Conservation (phyloP, 1,284 basidiomycete species). For the Ganoderma leucocontextum region DNA sequence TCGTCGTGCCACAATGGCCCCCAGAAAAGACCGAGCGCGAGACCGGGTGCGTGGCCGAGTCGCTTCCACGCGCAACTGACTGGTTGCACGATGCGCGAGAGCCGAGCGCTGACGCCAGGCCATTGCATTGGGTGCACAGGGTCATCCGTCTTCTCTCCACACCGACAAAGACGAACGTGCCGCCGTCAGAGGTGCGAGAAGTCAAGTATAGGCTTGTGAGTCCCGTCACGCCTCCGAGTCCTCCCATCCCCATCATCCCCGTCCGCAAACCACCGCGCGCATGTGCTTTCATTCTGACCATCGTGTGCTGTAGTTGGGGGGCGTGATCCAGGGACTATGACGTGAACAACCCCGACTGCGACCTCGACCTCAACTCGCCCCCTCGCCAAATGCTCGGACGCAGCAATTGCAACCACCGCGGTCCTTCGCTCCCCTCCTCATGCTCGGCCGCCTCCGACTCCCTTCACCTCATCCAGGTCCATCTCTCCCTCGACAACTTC, state of each 20-base stretch:
- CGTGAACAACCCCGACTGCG: neutral
- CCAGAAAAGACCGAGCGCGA: constrained; percentile 34
- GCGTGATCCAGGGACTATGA: constrained; percentile 31
- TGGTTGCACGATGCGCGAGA: constrained; percentile 17
- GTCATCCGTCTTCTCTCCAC: constrained; percentile 45
- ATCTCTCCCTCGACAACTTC: neutral
- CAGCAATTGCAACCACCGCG: neutral
- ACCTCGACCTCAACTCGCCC: neutral
- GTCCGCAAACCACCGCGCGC: constrained; percentile 10
- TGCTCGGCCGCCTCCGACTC: neutral
- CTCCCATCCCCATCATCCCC: neutral
- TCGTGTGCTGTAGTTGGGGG: constrained; percentile 32
- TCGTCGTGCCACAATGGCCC: constrained; percentile 45
- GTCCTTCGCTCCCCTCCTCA: neutral
- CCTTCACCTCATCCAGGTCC: neutral
- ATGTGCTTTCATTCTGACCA: constrained; percentile 25
- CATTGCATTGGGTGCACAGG: constrained; percentile 34
- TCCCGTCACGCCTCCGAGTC: neutral
- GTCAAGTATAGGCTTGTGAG: constrained; percentile 11
- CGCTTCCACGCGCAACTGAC: constrained; percentile 16
- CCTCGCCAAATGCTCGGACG: neutral
- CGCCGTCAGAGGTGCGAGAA: neutral
- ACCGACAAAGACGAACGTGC: constrained; percentile 32
- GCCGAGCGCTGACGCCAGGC: constrained; percentile 23
- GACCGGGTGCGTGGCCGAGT: constrained; percentile 40